These are phyloP conservation scores for Plasmodium blacklocki DNA, from an alignment of 169 alveolate species.

Conservation along the genomic window DNA sequence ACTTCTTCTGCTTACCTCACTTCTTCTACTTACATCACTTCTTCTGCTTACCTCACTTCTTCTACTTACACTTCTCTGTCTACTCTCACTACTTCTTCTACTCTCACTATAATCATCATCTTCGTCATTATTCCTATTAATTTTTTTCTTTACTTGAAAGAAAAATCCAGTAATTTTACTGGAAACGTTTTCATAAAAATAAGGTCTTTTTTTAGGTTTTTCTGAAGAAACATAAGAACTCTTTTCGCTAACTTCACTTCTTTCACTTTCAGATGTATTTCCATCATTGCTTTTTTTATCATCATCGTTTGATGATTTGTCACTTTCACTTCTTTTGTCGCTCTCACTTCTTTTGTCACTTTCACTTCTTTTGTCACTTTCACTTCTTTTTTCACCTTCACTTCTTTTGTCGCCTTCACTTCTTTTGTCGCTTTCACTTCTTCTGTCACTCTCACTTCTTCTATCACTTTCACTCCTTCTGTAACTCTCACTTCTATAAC, in stretches of 20 bases:
- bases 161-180: constrained; percentile 17
- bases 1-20: background rate
- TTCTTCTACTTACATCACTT: background rate
- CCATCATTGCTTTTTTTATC: background rate
- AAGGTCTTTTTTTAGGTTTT: constrained; percentile 8
- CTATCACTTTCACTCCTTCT: background rate
- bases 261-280: background rate
- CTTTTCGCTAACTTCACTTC: background rate
- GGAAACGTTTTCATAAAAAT: constrained; percentile 38
- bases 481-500: background rate
- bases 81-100: background rate
- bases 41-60: background rate
- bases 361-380: too few relatives aligned
- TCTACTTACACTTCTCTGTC: background rate
- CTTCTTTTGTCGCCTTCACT: too few relatives aligned
- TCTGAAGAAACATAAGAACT: background rate
- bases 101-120: constrained; percentile 1
- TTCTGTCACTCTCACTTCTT: background rate
- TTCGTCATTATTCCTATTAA: constrained; percentile 9
- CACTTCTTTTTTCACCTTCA: too few relatives aligned
- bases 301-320: background rate
- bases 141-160: background rate
- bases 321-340: background rate
- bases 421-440: background rate
- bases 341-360: too few relatives aligned